Conservation (phyloP, 352 stramenopile genomes). For the Phytophthora podocarpi region DNA sequence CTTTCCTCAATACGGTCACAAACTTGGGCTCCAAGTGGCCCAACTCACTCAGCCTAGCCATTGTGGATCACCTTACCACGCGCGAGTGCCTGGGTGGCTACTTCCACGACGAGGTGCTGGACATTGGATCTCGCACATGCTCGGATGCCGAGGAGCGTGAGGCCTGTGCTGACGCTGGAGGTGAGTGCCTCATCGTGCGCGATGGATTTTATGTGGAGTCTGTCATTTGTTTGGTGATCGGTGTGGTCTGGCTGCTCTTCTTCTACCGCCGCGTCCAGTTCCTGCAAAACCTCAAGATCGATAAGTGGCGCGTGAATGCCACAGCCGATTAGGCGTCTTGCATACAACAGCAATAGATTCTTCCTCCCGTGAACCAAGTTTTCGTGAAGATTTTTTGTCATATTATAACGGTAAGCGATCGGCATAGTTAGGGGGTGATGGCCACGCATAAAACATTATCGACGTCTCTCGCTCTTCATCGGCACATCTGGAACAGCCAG, state of each 20-base stretch:
- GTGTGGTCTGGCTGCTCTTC: slow-evolving; percentile 70
- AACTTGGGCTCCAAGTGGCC: slow-evolving; percentile 97
- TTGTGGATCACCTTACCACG: slow-evolving; percentile 85
- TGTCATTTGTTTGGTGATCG: slow-evolving; percentile 68
- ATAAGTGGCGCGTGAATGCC: slow-evolving; percentile 75
- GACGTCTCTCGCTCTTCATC: slow-evolving; percentile 5
- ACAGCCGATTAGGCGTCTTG: slow-evolving; percentile 38
- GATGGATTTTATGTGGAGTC: slow-evolving; percentile 88
- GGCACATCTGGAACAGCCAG: neutral
- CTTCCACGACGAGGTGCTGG: slow-evolving; percentile 74
- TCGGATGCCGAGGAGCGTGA: slow-evolving; percentile 73
- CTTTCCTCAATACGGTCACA: slow-evolving; percentile 98
- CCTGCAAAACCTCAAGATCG: slow-evolving; percentile 84
- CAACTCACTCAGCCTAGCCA: slow-evolving; percentile 82
- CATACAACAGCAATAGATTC: slow-evolving; percentile 27
- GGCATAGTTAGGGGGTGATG: slow-evolving; percentile 30
- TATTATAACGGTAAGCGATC: slow-evolving; percentile 38
- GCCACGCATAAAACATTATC: slow-evolving; percentile 26
- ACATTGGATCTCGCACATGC: slow-evolving; percentile 77
- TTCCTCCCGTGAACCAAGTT: slow-evolving; percentile 8
- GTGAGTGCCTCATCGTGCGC: slow-evolving; percentile 76
- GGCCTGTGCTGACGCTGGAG: slow-evolving; percentile 57
- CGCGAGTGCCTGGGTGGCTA: slow-evolving; percentile 75
- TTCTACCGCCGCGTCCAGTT: slow-evolving; percentile 72
- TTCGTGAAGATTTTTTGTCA: slow-evolving; percentile 19